These are phyloP conservation scores for Oidiodendron maius DNA, from an alignment of 495 filamentous ascomycete genomes.

Conservation along the genomic window DNA sequence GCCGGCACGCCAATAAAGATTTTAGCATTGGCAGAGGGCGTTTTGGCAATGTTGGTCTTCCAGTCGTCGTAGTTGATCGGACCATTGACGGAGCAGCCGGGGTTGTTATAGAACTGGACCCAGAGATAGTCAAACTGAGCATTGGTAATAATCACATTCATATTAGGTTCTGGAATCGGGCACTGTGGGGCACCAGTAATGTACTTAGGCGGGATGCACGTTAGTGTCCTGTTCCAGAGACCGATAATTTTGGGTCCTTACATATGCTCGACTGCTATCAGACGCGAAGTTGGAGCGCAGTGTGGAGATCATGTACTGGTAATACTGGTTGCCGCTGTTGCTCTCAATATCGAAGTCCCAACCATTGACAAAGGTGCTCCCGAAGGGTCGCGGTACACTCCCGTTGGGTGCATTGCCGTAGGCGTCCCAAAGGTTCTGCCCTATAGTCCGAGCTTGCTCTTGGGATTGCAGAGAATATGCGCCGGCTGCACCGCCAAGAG, in stretches of 20 bases:
- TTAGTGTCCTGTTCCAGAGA: constrained; percentile 36
- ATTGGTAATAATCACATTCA: constrained; percentile 44
- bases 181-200: constrained; percentile 55
- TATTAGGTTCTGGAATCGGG: constrained; percentile 45
- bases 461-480: constrained; percentile 24
- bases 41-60: constrained; percentile 35
- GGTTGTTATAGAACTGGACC: constrained; percentile 53
- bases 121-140: constrained; percentile 56
- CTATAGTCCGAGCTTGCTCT: not conserved
- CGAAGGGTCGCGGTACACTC: not conserved
- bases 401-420: not conserved
- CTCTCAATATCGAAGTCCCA: constrained; percentile 54
- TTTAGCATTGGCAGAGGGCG: constrained; percentile 34
- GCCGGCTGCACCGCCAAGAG: constrained; percentile 55
- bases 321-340: constrained; percentile 34
- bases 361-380: constrained; percentile 42
- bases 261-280: constrained; percentile 32
- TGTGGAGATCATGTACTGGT: constrained; percentile 20
- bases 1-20: constrained; percentile 45
- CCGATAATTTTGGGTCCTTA: constrained; percentile 36
- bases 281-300: constrained; percentile 30
- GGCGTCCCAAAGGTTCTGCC: not conserved
- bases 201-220: constrained; percentile 40
- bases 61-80: constrained; percentile 38
- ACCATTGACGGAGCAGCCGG: constrained; percentile 30